Base-by-base conservation (phyloP, 2,329 filamentous ascomycete genomes). In the Sordariomycetes sp. region DNA sequence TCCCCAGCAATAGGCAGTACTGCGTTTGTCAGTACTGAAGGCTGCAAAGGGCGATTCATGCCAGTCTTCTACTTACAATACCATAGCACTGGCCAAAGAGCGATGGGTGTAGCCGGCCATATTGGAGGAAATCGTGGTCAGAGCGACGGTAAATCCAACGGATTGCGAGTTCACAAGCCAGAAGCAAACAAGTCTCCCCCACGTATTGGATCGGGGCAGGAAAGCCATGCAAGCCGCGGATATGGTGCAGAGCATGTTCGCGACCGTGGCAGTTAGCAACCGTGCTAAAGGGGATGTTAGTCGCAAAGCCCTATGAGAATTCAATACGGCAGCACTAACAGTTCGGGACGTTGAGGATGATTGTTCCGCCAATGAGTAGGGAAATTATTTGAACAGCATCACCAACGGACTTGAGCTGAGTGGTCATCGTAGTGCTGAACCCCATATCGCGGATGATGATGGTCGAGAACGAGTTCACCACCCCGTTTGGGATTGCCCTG, bases 121-220 rank as follows among this genome's bases (percentile, higher is more conserved):
- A 21, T 36, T 36, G 21, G 28, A 32, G 14, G 28, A 36, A 15
- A 36, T 36, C 12, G 34, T 36, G 4, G 34, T 36, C 10, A 36
- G 21, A 15, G 28, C 14, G n/a, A 36, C 34, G n/a, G 34, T 32
- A 17, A 32, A 36, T 12, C 34, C 28, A 15, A 36, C 18, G 14
- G 34, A 36, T 26, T 41, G 39, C 5, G 32, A 18, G 16, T 41
- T 39, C 11, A 39, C 34, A 8, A 39, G 26, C 39, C 33, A 41
- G n/a, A 41, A 41, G 21, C 24, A 30, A 6, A 34, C 36, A 5
- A 39, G 28, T 18, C 35, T 32, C 5, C 35, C 35, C 38, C 38
- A 40, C 5, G 26, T 40, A 12, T 40, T 38, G 7, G 20, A 10
- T 12, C 32, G 18, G 4, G 38, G 35, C 2, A 40, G 20, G n/a